These are phyloP conservation scores for Leucosporidium yakuticum DNA, from an alignment of 768 basidiomycete species.

Conservation along the genomic window DNA sequence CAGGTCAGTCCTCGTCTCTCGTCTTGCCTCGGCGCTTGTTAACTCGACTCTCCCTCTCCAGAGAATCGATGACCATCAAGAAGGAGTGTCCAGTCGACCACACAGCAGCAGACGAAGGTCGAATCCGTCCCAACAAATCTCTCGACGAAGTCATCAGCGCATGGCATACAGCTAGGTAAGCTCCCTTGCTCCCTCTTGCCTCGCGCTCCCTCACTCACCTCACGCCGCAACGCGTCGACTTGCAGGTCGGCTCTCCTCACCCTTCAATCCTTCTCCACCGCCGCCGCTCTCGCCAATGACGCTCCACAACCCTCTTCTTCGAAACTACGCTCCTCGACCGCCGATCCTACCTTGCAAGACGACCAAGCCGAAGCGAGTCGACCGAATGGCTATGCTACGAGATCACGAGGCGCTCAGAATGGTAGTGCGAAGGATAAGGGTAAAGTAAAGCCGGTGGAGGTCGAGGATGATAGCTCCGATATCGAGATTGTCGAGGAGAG, in stretches of 20 bases:
- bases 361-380: too few relatives aligned
- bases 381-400: neutral
- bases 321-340: too few relatives aligned
- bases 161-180: constrained; percentile 40
- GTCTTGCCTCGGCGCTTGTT: too few relatives aligned
- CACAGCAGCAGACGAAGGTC: constrained; percentile 8
- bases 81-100: constrained; percentile 6
- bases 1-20: too few relatives aligned
- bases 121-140: constrained; percentile 3
- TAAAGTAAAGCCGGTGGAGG: neutral
- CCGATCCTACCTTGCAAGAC: too few relatives aligned
- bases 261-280: constrained; percentile 10
- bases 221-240: neutral
- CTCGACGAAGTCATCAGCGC: constrained; percentile 31
- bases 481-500: constrained; percentile 3
- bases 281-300: neutral
- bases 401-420: too few relatives aligned
- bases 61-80: too few relatives aligned
- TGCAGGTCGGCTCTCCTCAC: constrained; percentile 10
- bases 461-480: neutral
- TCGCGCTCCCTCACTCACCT: neutral
- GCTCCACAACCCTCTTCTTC: too few relatives aligned
- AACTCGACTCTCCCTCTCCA: too few relatives aligned
- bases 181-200: too few relatives aligned
- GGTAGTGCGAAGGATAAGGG: neutral